A percentile compares a stretch with the other conserved stretches of the same genome.
These are phyloP conservation scores for Silene latifolia DNA, from an alignment of 148 eudicot species.

Conservation along the genomic window DNA sequence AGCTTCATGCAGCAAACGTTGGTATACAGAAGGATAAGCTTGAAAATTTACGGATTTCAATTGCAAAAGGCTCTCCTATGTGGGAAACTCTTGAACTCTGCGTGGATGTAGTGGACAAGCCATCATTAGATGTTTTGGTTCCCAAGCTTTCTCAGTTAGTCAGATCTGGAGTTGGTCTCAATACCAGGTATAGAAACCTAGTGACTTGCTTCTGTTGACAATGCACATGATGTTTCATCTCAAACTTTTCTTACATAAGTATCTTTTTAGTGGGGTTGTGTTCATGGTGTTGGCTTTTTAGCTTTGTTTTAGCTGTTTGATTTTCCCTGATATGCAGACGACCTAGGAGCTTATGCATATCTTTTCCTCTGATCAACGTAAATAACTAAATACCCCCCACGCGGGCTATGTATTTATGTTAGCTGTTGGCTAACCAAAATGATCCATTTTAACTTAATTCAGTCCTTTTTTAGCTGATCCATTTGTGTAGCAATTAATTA, in stretches of 20 bases:
- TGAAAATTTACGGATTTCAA: constrained; percentile 83
- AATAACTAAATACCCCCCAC: neutral
- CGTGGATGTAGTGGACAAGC: constrained; percentile 74
- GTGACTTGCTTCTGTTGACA: neutral
- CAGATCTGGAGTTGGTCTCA: constrained; percentile 87
- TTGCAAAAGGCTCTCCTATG: constrained; percentile 96
- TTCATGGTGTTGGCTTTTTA: neutral
- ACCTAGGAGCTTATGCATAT: neutral
- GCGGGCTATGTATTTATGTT: no score
- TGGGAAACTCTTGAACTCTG: constrained; percentile 97
- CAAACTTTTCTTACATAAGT: neutral
- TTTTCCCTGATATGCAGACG: neutral
- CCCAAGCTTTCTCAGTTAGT: constrained; percentile 89
- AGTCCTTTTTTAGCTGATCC: constrained; percentile 5
- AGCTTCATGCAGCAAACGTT: constrained; percentile 89
- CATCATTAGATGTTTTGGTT: constrained; percentile 72
- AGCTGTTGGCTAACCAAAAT: neutral
- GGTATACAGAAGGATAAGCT: constrained; percentile 93
- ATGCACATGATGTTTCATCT: neutral
- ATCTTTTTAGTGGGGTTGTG: neutral
- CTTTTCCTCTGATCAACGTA: neutral
- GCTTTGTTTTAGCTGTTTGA: neutral
- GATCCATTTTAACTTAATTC: neutral
- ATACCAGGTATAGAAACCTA: constrained; percentile 64
- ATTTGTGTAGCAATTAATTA: neutral